Evolutionary conservation across 1,284 basidiomycete genomes (phyloP), one percentile per base, ranked within the genome.

Genomic region (Lignosus rhinocerotis): DNA sequence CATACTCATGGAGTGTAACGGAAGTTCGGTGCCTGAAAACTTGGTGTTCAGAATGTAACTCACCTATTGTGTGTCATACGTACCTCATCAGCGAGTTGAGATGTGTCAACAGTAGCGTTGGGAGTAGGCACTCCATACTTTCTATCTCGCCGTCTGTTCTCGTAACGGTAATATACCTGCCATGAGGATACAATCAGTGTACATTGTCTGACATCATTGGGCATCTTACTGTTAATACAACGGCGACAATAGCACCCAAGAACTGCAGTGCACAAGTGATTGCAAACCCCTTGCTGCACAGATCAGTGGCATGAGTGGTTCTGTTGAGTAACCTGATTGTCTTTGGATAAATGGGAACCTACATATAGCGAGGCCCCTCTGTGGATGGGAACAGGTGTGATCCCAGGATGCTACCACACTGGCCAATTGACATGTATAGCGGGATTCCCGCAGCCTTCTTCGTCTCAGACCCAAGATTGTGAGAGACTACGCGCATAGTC

Each of bases 401-500:
- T 25, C 88, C 88, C n/a, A 91, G 75, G 39, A 91, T 76, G 62
- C 85, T 88, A 12, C 89, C 89, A 56, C 79, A 82, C 68, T 91
- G 89, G 1, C 88, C 88, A 39, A 91, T 89, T 9, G 86, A 83
- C 78, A 88, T 87, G 69, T 87, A 90, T 68, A 90, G 80, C 2
- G 89, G 86, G 39, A 88, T 84, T 0, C 88, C 89, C 0, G 88
- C 80, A 1, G 89, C 88, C 55, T 84, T 84, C 73, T 91, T 91
- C 3, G 87, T 87, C 71, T 91, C 88, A 0, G 88, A 90, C 6
- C 88, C 89, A 6, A 91, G 75, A 59, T 91, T 91, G 66, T 91
- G 88, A 0, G 85, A 77, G 64, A 83, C 88, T 90, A 55, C 8
- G 55, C 14, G 19, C 39, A 21, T 32, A 12, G 2, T 31, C 36